Conservation (phyloP, 2,329 filamentous ascomycete species). For the Pseudocercospora fuligena region DNA sequence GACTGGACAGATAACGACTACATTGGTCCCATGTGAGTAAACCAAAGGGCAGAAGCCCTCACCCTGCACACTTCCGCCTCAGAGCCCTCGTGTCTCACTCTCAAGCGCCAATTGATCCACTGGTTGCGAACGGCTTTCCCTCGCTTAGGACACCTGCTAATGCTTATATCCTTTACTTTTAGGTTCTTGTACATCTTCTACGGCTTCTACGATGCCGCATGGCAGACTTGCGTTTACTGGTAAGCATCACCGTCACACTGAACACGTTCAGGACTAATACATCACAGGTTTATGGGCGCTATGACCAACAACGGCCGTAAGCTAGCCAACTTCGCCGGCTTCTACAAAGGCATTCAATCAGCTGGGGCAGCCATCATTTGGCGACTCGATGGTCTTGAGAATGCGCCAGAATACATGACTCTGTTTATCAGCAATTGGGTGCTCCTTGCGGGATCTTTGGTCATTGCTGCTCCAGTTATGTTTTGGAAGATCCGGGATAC, state of each 20-base stretch:
- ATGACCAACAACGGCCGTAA: constrained; percentile 91
- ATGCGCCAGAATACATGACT: constrained; percentile 65
- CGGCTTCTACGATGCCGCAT: constrained; percentile 83
- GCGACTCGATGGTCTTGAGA: constrained; percentile 64
- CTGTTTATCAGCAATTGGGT: constrained; percentile 79
- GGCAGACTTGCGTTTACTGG: constrained; percentile 93
- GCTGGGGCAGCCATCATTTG: constrained; percentile 79
- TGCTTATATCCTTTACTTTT: no score
- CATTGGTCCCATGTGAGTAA: constrained; percentile 67
- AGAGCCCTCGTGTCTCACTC: no score
- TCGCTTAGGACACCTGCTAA: no score
- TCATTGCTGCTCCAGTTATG: constrained; percentile 80
- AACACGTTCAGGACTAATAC: not conserved
- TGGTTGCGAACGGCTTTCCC: no score
- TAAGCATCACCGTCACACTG: not conserved
- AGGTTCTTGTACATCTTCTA: constrained; percentile 84
- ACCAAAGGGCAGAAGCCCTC: no score
- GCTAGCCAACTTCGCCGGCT: constrained; percentile 86
- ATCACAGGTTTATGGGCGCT: constrained; percentile 73
- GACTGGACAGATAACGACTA: constrained; percentile 74
- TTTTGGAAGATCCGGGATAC: constrained; percentile 78
- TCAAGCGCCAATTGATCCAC: no score
- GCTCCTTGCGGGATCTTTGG: constrained; percentile 69
- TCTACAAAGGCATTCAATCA: constrained; percentile 87
- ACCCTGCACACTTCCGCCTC: no score